Percentiles rank a stretch among this genome's conserved stretches.
phyloP scores from a whole-genome alignment of 805 yeast genomes.

The Blastobotrys americana region DNA sequence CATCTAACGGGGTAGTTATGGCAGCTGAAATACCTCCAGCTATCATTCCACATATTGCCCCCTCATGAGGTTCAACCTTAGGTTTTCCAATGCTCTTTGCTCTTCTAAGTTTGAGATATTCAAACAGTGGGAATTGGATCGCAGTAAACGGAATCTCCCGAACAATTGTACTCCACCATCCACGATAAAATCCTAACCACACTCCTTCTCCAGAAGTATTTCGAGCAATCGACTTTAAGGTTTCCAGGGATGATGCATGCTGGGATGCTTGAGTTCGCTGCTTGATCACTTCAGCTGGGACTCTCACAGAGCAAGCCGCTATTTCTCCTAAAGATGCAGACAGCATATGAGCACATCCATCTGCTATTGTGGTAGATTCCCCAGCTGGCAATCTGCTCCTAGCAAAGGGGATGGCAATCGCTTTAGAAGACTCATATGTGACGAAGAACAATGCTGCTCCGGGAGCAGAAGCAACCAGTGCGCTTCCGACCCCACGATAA shows the following conservation, averaged over 20 bases:
- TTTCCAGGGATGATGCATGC: conserved; percentile 52
- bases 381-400: conserved; percentile 3
- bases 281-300: conserved; percentile 94
- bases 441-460: conserved; percentile 68
- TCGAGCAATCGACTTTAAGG: conserved; percentile 53
- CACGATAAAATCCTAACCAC: conserved; percentile 75
- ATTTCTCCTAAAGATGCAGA: conserved; percentile 87
- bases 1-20: conserved; percentile 87
- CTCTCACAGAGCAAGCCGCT: conserved; percentile 89
- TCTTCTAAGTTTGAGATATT: conserved; percentile 65
- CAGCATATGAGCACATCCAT: conserved; percentile 65
- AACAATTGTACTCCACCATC: conserved; percentile 87
- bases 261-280: conserved; percentile 83
- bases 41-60: conserved; percentile 83
- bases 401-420: conserved; percentile 33
- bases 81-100: conserved; percentile 36
- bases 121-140: conserved; percentile 93
- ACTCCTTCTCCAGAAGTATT: conserved; percentile 75
- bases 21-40: conserved; percentile 97
- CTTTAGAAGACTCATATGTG: conserved; percentile 74
- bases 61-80: conserved; percentile 56
- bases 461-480: conserved; percentile 93
- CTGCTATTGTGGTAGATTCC: conserved; percentile 27
- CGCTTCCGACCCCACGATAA: conserved; percentile 87
- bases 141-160: conserved; percentile 95